phyloP scores from a whole-genome alignment of 75 land plant species.

The Pinus tabuliformis region DNA sequence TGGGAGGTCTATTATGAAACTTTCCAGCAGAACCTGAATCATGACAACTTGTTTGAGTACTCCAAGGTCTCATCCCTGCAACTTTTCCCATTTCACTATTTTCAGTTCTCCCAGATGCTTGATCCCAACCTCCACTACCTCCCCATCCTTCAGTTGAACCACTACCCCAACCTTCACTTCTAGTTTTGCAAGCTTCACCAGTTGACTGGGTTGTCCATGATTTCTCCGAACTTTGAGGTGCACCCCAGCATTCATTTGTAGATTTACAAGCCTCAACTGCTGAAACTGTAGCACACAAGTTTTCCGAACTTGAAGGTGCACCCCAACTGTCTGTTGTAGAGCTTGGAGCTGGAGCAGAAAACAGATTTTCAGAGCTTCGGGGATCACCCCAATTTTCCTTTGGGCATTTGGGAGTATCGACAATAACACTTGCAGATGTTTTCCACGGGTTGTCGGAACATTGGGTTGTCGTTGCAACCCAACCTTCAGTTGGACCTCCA shows the following conservation, averaged over 20 bases:
- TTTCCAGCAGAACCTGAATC: constrained; percentile 1
- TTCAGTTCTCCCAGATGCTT: constrained; percentile 5
- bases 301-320: constrained; percentile 1
- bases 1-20: neutral
- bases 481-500: constrained; percentile 8
- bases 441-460: constrained; percentile 3
- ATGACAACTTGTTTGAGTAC: neutral
- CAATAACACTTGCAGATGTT: neutral
- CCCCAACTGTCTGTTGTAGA: neutral
- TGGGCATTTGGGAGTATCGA: neutral
- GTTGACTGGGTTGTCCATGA: neutral
- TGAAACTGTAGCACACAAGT: neutral
- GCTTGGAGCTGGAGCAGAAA: neutral
- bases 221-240: neutral
- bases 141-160: neutral
- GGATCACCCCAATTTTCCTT: constrained; percentile 5
- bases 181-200: neutral
- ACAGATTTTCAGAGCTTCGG: neutral
- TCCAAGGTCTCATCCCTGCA: neutral
- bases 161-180: constrained; percentile 11
- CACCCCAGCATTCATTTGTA: constrained; percentile 8
- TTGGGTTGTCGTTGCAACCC: neutral
- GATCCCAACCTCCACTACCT: constrained; percentile 2
- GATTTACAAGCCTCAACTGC: constrained; percentile 1
- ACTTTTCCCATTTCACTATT: neutral